A percentile compares a stretch with the other conserved stretches of the same genome.
These are phyloP conservation scores for Allomyces javanicus DNA, from an alignment of 192 early-diverging fungal genomes.

Conservation along the genomic window DNA sequence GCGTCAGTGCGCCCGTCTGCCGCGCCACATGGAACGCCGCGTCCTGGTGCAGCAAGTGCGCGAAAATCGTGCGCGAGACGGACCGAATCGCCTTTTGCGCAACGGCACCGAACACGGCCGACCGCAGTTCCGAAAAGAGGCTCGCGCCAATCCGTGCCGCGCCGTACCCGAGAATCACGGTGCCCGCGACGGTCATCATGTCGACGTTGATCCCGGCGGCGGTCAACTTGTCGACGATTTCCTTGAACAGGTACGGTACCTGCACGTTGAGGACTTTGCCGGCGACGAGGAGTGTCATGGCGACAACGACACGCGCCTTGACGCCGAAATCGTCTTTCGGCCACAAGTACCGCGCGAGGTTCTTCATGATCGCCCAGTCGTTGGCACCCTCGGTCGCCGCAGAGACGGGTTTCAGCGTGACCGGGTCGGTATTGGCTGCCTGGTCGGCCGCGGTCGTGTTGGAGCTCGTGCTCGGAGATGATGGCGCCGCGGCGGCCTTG, in stretches of 20 bases:
- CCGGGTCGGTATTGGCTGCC: too few species aligned
- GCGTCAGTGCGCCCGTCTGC: conserved; percentile 89
- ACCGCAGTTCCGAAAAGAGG: conserved; percentile 71
- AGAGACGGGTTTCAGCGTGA: too few species aligned
- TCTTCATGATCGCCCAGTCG: conserved; percentile 48
- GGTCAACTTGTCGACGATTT: conserved; percentile 72
- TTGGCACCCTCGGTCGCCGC: too few species aligned
- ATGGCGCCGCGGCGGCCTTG: too few species aligned
- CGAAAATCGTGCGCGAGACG: conserved; percentile 72
- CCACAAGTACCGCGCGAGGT: conserved; percentile 69
- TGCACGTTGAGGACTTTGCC: conserved; percentile 79
- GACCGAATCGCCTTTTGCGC: conserved; percentile 82
- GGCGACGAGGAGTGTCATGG: conserved; percentile 60
- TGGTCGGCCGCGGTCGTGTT: too few species aligned
- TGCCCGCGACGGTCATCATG: conserved; percentile 61
- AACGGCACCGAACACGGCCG: conserved; percentile 82
- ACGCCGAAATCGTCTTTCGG: conserved; percentile 68
- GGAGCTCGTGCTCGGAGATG: too few species aligned
- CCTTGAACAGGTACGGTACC: conserved; percentile 90
- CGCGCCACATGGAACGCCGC: conserved; percentile 77
- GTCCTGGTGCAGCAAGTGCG: conserved; percentile 73
- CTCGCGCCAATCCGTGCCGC: conserved; percentile 65
- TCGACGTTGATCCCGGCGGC: conserved; percentile 10
- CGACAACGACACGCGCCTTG: conserved; percentile 68
- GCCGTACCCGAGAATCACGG: conserved; percentile 88